Percentiles rank a stretch among this genome's conserved stretches.
These are phyloP conservation scores for Chalciporus sp. DNA, from an alignment of 1,284 basidiomycete genomes.

Conservation along the genomic window DNA sequence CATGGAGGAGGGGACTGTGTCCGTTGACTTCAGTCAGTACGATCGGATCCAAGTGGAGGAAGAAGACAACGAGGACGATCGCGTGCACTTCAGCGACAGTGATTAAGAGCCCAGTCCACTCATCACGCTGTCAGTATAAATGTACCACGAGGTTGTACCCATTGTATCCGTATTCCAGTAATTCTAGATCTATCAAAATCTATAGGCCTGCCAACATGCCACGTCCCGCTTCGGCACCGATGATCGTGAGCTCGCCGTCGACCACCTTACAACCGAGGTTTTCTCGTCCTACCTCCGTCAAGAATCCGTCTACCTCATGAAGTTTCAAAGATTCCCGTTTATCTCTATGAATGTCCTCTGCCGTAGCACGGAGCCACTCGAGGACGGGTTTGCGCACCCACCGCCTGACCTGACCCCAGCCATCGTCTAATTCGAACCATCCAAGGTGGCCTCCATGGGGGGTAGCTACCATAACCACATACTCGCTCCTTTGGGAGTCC, in stretches of 20 bases:
- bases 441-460: conserved; percentile 90
- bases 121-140: not conserved
- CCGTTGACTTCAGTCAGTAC: conserved; percentile 87
- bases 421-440: conserved; percentile 77
- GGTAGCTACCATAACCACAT: conserved; percentile 77
- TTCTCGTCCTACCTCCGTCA: conserved; percentile 49
- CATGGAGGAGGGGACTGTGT: conserved; percentile 81
- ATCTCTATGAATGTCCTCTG: conserved; percentile 50
- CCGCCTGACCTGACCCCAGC: conserved; percentile 49
- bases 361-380: conserved; percentile 71
- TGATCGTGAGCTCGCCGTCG: conserved; percentile 40
- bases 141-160: conserved; percentile 13
- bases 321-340: conserved; percentile 33
- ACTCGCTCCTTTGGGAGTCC: conserved; percentile 58
- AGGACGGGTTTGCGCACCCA: conserved; percentile 77
- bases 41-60: conserved; percentile 62
- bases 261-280: conserved; percentile 47
- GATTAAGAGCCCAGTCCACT: conserved; percentile 46
- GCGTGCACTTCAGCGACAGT: conserved; percentile 79
- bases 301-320: conserved; percentile 57
- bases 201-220: conserved; percentile 48
- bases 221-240: conserved; percentile 39
- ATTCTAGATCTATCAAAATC: conserved; percentile 15
- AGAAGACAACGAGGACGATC: conserved; percentile 66
- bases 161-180: conserved; percentile 17